Evolutionary conservation across 139 green algal species (phyloP).

Genomic region (Picochlorum sp.): DNA sequence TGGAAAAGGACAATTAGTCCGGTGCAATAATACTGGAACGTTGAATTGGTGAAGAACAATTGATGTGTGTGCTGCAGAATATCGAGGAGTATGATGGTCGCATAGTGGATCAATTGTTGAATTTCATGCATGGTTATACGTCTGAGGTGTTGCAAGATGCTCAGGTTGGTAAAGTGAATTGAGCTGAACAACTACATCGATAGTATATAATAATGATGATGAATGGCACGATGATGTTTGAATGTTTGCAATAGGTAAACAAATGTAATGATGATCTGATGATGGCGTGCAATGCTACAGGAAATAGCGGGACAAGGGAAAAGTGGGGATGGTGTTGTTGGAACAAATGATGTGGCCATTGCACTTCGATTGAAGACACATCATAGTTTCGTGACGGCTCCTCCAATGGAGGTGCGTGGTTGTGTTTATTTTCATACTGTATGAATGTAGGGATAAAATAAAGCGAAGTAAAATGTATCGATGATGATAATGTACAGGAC

Average conservation of each 20-base stretch:
- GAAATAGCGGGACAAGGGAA: neutral
- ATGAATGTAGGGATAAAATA: neutral
- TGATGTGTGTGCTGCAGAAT: constrained; percentile 24
- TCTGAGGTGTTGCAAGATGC: constrained; percentile 63
- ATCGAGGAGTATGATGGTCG: constrained; percentile 65
- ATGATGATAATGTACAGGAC: too few species aligned
- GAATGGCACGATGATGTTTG: neutral
- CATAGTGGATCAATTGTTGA: constrained; percentile 62
- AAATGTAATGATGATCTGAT: too few species aligned
- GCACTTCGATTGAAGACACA: constrained; percentile 36
- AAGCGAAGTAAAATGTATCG: too few species aligned
- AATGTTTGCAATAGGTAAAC: neutral
- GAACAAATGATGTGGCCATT: constrained; percentile 47
- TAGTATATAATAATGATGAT: too few species aligned
- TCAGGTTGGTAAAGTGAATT: constrained; percentile 24
- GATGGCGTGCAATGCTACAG: too few species aligned
- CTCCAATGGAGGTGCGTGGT: constrained; percentile 23
- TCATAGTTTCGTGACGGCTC: constrained; percentile 29
- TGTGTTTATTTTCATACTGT: neutral
- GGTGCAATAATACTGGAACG: too few species aligned
- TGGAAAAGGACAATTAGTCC: too few species aligned
- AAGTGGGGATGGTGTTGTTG: constrained; percentile 24
- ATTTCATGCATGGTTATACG: constrained; percentile 72
- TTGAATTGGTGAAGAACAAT: neutral
- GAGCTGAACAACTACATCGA: too few species aligned